These are phyloP conservation scores for Tetrahymena malaccensis DNA, from an alignment of 73 alveolate species.

Conservation along the genomic window DNA sequence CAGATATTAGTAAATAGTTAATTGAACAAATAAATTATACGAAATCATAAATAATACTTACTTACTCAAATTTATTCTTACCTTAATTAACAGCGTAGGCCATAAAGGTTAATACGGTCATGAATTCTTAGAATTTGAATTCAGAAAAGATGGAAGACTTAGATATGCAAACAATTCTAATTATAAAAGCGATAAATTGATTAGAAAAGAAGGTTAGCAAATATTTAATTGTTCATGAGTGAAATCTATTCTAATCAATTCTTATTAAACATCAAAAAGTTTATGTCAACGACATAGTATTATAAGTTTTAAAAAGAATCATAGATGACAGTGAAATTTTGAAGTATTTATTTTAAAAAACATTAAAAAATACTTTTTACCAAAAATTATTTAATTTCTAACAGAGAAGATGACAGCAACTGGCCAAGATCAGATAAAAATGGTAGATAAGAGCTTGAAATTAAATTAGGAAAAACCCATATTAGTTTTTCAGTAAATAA, in stretches of 20 bases:
- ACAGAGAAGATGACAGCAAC: constrained; percentile 67
- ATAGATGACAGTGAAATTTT: constrained; percentile 77
- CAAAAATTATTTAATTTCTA: not conserved
- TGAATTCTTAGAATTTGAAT: constrained; percentile 93
- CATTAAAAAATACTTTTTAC: not conserved
- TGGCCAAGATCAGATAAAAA: constrained; percentile 88
- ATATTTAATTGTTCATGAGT: not conserved
- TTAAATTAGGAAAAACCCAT: constrained; percentile 64
- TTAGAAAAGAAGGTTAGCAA: constrained; percentile 76
- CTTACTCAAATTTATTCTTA: not conserved
- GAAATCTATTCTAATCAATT: too few species aligned
- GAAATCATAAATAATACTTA: not conserved
- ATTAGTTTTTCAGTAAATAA: constrained; percentile 56
- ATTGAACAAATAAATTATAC: not conserved
- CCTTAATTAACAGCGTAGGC: constrained; percentile 67
- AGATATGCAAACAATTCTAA: constrained; percentile 91
- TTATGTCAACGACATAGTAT: constrained; percentile 60
- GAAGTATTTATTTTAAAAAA: constrained; percentile 30
- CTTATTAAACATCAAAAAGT: constrained; percentile 9
- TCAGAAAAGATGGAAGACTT: constrained; percentile 85
- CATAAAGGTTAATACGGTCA: constrained; percentile 96
- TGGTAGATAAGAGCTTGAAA: constrained; percentile 93
- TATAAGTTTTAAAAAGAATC: constrained; percentile 66
- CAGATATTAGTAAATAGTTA: constrained; percentile 11
- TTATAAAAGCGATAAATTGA: constrained; percentile 75